Evolutionary conservation across 2,329 filamentous ascomycete species (phyloP).

Genomic region (Arachnopeziza araneosa): DNA sequence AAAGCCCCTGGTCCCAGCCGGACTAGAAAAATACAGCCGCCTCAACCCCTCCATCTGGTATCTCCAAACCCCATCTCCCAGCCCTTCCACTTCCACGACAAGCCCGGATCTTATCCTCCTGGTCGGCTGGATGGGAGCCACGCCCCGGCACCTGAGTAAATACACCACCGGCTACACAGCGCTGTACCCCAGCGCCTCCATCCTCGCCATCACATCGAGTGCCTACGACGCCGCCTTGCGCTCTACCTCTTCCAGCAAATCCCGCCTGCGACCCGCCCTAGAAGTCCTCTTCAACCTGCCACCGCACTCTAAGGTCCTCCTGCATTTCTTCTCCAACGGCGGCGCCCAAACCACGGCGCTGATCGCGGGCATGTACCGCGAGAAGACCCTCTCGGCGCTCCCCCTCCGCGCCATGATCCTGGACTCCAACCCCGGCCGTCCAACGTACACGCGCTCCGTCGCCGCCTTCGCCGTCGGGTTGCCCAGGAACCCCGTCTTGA

Average conservation of each 20-base stretch:
- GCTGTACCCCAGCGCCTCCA: conserved; percentile 38
- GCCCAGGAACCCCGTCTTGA: conserved; percentile 20
- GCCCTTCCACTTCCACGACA: conserved; percentile 2
- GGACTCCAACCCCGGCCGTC: conserved; percentile 40
- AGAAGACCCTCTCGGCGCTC: conserved; percentile 31
- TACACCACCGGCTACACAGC: conserved; percentile 40
- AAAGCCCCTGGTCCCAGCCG: neutral
- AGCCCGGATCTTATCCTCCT: conserved; percentile 38
- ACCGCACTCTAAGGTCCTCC: conserved; percentile 25
- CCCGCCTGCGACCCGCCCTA: conserved; percentile 36
- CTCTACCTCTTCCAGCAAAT: conserved; percentile 30
- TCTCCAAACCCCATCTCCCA: conserved; percentile 28
- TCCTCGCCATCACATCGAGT: conserved; percentile 46
- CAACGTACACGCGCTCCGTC: conserved; percentile 13
- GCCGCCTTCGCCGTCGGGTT: conserved; percentile 22
- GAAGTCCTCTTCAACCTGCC: conserved; percentile 29
- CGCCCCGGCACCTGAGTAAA: conserved; percentile 38
- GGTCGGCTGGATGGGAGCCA: conserved; percentile 43
- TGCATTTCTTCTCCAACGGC: conserved; percentile 47
- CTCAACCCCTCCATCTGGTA: conserved; percentile 36
- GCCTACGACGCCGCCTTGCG: conserved; percentile 39
- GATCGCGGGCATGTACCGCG: conserved; percentile 34
- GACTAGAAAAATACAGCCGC: conserved; percentile 29
- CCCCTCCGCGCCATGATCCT: conserved; percentile 37
- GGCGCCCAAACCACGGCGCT: conserved; percentile 36